phyloP scores from a whole-genome alignment of 108 stramenopile species.

The Skeletonema menzelii region DNA sequence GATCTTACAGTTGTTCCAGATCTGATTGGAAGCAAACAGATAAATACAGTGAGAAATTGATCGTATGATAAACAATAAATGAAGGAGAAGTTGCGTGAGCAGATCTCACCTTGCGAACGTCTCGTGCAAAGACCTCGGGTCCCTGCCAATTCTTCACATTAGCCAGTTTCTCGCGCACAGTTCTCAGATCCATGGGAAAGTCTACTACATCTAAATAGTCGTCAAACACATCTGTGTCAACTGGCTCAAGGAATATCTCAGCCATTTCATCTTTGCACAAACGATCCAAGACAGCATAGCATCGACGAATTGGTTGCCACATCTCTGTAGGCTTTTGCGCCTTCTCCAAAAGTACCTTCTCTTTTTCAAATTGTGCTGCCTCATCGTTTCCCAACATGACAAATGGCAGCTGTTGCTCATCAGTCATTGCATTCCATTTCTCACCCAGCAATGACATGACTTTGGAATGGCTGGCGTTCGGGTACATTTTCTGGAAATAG shows the following conservation, averaged over 20 bases:
- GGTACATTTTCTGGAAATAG: slow-evolving; percentile 68
- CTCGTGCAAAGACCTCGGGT: slow-evolving; percentile 85
- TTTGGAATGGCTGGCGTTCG: slow-evolving; percentile 59
- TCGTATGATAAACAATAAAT: neutral
- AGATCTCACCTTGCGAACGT: slow-evolving; percentile 74
- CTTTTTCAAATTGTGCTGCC: slow-evolving; percentile 66
- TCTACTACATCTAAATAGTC: slow-evolving; percentile 87
- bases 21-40: slow-evolving; percentile 10
- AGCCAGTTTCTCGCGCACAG: slow-evolving; percentile 63
- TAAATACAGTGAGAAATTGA: neutral
- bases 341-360: slow-evolving; percentile 68
- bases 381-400: slow-evolving; percentile 78
- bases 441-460: slow-evolving; percentile 81
- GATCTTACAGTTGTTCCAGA: slow-evolving; percentile 93
- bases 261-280: slow-evolving; percentile 72
- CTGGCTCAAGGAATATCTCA: slow-evolving; percentile 87
- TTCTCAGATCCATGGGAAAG: slow-evolving; percentile 90
- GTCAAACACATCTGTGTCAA: slow-evolving; percentile 71
- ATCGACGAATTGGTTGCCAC: slow-evolving; percentile 88
- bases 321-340: slow-evolving; percentile 82
- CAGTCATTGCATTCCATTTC: slow-evolving; percentile 67
- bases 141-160: slow-evolving; percentile 63
- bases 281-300: slow-evolving; percentile 74
- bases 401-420: slow-evolving; percentile 74
- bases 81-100: neutral